These are phyloP conservation scores for Neofusicoccum kwambonambiense DNA, from an alignment of 2,329 filamentous ascomycete genomes.

Conservation along the genomic window DNA sequence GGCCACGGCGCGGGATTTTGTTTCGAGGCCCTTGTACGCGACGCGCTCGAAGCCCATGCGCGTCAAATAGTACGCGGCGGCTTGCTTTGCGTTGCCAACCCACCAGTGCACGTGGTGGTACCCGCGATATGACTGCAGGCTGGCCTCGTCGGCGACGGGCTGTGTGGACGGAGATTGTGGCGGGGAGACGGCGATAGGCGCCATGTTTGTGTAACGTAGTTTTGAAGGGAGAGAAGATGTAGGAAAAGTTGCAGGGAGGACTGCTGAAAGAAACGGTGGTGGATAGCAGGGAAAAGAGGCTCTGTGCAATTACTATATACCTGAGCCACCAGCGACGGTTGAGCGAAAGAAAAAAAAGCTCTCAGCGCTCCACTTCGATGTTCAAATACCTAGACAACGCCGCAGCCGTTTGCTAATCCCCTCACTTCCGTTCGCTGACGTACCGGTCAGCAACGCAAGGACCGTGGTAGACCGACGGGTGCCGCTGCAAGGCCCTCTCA, in stretches of 20 bases:
- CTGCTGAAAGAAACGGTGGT: background rate
- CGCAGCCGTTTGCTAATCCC: slow-evolving; percentile 9
- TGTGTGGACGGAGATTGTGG: background rate
- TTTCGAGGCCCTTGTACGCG: slow-evolving; percentile 86
- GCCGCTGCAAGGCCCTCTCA: slow-evolving; percentile 5
- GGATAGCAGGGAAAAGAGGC: background rate
- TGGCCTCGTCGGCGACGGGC: slow-evolving; percentile 1
- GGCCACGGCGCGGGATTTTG: slow-evolving; percentile 74
- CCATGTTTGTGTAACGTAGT: background rate
- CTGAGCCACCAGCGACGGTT: background rate
- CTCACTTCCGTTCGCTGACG: slow-evolving; percentile 11
- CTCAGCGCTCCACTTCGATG: background rate
- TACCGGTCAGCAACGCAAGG: slow-evolving; percentile 2
- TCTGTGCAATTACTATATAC: slow-evolving; percentile 1
- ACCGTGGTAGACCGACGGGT: slow-evolving; percentile 14
- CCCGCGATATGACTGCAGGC: slow-evolving; percentile 59
- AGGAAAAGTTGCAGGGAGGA: background rate
- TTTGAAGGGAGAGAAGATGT: background rate
- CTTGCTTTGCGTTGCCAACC: slow-evolving; percentile 95
- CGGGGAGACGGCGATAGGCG: slow-evolving; percentile 7
- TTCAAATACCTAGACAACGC: background rate
- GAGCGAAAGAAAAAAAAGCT: background rate
- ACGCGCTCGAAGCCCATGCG: slow-evolving; percentile 82
- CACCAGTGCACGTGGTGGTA: slow-evolving; percentile 96
- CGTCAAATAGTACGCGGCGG: slow-evolving; percentile 81